Percentiles rank a stretch among this genome's conserved stretches.
Evolutionary conservation across 306 rosid genomes (phyloP).

Genomic region (Malus orientalis): DNA sequence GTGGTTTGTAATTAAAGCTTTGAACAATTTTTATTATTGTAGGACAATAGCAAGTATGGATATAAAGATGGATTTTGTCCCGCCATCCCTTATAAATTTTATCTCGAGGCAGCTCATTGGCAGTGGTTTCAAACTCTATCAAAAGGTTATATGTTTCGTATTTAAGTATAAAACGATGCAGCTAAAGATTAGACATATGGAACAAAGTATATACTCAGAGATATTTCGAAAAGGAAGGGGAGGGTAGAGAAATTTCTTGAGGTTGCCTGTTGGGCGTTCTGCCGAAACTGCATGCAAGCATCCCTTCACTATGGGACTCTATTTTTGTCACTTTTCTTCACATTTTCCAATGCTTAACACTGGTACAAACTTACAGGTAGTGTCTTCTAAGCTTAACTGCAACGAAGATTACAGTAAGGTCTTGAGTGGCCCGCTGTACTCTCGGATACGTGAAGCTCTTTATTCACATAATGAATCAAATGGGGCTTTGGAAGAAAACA

Average conservation of each 20-base stretch:
- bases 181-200: neutral
- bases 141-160: slow-evolving; percentile 52
- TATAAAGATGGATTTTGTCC: slow-evolving; percentile 78
- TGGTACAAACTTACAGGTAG: slow-evolving; percentile 42
- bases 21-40: slow-evolving; percentile 21
- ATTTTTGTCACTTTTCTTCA: slow-evolving; percentile 1
- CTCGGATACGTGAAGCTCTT: slow-evolving; percentile 49
- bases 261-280: neutral
- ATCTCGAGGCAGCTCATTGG: slow-evolving; percentile 89
- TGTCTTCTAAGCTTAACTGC: slow-evolving; percentile 46
- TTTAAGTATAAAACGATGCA: slow-evolving; percentile 1
- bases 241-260: neutral
- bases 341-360: slow-evolving; percentile 3
- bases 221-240: neutral
- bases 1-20: neutral
- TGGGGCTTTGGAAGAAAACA: slow-evolving; percentile 19
- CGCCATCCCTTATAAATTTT: slow-evolving; percentile 84
- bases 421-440: slow-evolving; percentile 52
- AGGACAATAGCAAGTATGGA: slow-evolving; percentile 91
- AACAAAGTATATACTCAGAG: neutral
- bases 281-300: slow-evolving; percentile 1
- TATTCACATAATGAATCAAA: slow-evolving; percentile 16
- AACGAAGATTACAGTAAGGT: slow-evolving; percentile 53
- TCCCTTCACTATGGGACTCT: neutral
- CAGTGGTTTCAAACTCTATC: slow-evolving; percentile 78